phyloP scores from a whole-genome alignment of 2,329 filamentous ascomycete genomes.

The Aspergillus pseudoviridinutans region DNA sequence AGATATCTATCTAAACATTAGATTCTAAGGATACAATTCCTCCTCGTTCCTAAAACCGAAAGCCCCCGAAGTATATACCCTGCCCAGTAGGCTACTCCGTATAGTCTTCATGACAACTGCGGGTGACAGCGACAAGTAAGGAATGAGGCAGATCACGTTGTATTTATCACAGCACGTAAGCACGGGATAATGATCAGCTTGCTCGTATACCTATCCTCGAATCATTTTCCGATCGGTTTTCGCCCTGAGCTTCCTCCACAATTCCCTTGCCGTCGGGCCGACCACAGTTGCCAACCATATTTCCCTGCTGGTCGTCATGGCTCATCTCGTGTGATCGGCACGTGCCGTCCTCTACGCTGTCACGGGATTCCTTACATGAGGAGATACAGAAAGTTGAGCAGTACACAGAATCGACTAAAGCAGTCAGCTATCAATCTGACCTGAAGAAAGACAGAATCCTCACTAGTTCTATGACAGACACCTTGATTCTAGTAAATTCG shows the following conservation, averaged over 20 bases:
- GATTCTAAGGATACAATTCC: too few relatives aligned
- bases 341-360: too few relatives aligned
- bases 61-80: too few relatives aligned
- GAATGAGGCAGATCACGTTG: too few relatives aligned
- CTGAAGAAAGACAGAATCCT: background rate
- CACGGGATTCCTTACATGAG: too few relatives aligned
- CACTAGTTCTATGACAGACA: background rate
- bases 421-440: background rate
- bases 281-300: too few relatives aligned
- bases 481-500: background rate
- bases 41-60: too few relatives aligned
- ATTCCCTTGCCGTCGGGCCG: too few relatives aligned
- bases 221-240: background rate
- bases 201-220: background rate
- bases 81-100: too few relatives aligned
- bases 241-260: background rate
- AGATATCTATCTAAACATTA: background rate
- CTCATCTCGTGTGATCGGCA: too few relatives aligned
- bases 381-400: too few relatives aligned
- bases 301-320: too few relatives aligned
- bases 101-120: background rate
- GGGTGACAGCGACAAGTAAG: background rate
- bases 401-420: background rate
- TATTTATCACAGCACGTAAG: background rate
- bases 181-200: background rate